Evolutionary conservation across 1,284 basidiomycete genomes (phyloP).

Genomic region (Neotropicomus parvogracilis): DNA sequence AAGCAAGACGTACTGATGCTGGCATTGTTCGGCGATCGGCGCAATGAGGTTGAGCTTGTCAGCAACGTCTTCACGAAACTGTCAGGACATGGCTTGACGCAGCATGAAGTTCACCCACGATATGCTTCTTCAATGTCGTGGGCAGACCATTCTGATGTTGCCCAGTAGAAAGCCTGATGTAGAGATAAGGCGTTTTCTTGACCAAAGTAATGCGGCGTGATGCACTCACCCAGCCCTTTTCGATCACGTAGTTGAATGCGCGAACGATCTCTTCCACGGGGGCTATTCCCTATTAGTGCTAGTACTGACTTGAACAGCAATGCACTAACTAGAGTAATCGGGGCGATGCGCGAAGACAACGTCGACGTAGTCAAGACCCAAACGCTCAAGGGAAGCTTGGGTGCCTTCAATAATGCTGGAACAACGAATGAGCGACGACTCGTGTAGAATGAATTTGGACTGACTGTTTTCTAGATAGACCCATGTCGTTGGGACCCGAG

Average conservation of each 20-base stretch:
- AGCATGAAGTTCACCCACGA: constrained; percentile 27
- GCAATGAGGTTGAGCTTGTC: constrained; percentile 52
- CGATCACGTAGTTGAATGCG: constrained; percentile 43
- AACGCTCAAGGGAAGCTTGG: constrained; percentile 54
- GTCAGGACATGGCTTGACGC: background rate
- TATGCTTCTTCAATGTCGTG: constrained; percentile 52
- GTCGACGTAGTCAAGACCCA: constrained; percentile 66
- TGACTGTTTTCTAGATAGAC: constrained; percentile 66
- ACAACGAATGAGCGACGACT: background rate
- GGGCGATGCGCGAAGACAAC: constrained; percentile 58
- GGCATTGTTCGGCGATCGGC: constrained; percentile 62
- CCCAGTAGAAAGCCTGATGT: constrained; percentile 44
- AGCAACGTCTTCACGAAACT: constrained; percentile 41
- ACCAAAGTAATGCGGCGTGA: background rate
- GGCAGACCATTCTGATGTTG: constrained; percentile 60
- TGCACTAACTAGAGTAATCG: constrained; percentile 40
- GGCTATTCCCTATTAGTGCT: constrained; percentile 19
- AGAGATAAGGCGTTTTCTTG: background rate
- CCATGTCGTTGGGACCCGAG: constrained; percentile 54
- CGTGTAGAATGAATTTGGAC: background rate
- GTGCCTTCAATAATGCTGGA: constrained; percentile 65
- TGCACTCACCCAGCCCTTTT: constrained; percentile 38
- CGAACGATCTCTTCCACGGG: constrained; percentile 49
- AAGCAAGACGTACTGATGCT: constrained; percentile 39
- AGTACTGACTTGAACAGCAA: background rate